Percentiles rank a stretch among this genome's conserved stretches.
These are phyloP conservation scores for Sugiyamaella valdiviana DNA, from an alignment of 805 yeast genomes.

Conservation along the genomic window DNA sequence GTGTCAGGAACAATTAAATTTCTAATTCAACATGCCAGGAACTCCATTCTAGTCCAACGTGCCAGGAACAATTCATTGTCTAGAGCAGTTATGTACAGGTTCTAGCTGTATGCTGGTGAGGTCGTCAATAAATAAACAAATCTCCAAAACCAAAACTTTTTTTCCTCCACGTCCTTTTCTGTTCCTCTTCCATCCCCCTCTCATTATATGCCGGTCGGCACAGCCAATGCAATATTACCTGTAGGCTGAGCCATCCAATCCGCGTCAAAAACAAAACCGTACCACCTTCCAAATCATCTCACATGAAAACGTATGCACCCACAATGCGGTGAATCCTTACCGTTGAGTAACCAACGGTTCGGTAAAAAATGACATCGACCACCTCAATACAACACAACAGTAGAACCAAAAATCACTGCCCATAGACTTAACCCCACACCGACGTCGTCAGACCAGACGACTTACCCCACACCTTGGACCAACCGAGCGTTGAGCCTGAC, in stretches of 20 bases:
- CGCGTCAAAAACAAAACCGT: slow-evolving; percentile 5
- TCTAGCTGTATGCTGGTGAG: background rate
- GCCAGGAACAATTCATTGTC: no score
- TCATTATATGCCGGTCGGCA: background rate
- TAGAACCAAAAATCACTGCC: no score
- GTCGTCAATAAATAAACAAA: background rate
- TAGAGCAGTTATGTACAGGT: background rate
- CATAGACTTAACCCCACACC: slow-evolving; percentile 22
- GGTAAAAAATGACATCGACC: no score
- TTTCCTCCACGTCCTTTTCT: slow-evolving; percentile 1
- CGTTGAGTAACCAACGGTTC: no score
- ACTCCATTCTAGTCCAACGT: no score
- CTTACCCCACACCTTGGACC: slow-evolving; percentile 20
- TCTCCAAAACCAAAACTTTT: slow-evolving; percentile 8
- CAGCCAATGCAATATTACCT: background rate
- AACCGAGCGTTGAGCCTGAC: slow-evolving; percentile 5
- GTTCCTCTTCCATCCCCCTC: background rate
- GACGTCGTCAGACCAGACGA: slow-evolving; percentile 13
- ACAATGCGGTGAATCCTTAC: no score
- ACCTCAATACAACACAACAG: no score
- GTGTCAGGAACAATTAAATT: no score
- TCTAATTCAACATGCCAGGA: no score
- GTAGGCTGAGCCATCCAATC: background rate
- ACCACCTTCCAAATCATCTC: background rate
- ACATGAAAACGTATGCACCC: background rate